Base-by-base conservation (phyloP, 148 eudicot genomes). In the Heliosperma pusillum region DNA sequence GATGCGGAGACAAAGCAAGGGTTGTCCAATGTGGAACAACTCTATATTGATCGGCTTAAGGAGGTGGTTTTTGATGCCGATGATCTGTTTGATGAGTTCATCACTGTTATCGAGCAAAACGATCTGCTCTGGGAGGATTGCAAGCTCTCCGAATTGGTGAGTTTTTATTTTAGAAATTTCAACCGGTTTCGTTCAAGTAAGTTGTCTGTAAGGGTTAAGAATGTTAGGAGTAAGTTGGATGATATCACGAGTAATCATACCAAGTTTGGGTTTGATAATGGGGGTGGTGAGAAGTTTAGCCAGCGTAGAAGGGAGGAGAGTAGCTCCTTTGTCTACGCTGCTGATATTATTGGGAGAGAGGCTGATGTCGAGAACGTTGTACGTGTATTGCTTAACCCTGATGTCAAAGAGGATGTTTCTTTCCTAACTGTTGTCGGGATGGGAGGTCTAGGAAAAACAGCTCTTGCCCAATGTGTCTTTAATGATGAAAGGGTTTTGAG, bases 361-460 rank as follows among this genome's bases (percentile, higher is more conserved):
- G 69, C 27, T 11, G 87, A 85, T 68, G 80, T 74, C 50, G 61
- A 29, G 3, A 61, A 44, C 1, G 47, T 85, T 3, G 45, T 82
- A 7, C 76, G 70, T 19, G n/a, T 77, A n/a, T 40, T 85, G 65
- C 22, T 74, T 2, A 52, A 55, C 56, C 19, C 74, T 29, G 76
- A 77, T 69, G 76, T 30, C 10, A 4, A 69, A 3, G 10, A 69
- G 3, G 77, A 56, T 47, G 78, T 82, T 30, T 70, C 57, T 44
- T 66, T 77, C 44, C 60, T 80, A 74, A 62, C 75, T 25, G 74
- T 84, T 33, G 79, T 81, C 42, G 84, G 85, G 45, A 25, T 77
- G 2, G 79, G 87, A 4, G 84, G 87, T 19, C 20, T 81, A 22
- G 85, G 85, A 5, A 85, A 84, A 74, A 79, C 82, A 9, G 78